These are phyloP conservation scores for Corchorus olitorius DNA, from an alignment of 345 rosid species.

Conservation along the genomic window DNA sequence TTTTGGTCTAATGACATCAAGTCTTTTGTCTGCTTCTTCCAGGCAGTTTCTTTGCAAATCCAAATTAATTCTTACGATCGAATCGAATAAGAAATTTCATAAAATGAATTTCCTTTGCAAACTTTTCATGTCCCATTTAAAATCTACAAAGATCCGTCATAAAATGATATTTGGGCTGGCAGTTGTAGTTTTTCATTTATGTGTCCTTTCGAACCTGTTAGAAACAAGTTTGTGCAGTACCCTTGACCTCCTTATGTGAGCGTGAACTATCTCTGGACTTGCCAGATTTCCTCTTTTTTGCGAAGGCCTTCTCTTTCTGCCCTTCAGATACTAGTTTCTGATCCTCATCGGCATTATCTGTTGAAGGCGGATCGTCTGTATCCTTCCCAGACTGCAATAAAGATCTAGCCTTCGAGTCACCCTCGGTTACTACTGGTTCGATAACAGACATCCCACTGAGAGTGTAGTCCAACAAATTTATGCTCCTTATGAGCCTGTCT, in stretches of 20 bases:
- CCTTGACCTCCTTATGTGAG: slow-evolving; percentile 63
- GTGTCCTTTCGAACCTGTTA: too few relatives aligned
- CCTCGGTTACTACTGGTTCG: slow-evolving; percentile 47
- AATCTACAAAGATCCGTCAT: too few relatives aligned
- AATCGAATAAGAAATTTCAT: too few relatives aligned
- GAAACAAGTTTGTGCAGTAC: slow-evolving; percentile 18
- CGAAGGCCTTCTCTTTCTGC: slow-evolving; percentile 31
- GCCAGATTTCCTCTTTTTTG: slow-evolving; percentile 64
- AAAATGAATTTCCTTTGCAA: too few relatives aligned
- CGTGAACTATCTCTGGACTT: slow-evolving; percentile 47
- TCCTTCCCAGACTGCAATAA: slow-evolving; percentile 13
- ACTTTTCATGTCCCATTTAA: too few relatives aligned
- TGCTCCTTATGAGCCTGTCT: slow-evolving; percentile 86
- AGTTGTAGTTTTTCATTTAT: too few relatives aligned
- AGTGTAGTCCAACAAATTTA: slow-evolving; percentile 82
- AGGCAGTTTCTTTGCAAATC: too few relatives aligned
- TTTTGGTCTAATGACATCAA: too few relatives aligned
- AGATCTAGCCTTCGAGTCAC: slow-evolving; percentile 18
- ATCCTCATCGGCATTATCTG: slow-evolving; percentile 21
- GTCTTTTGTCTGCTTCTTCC: too few relatives aligned
- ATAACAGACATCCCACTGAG: slow-evolving; percentile 82
- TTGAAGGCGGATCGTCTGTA: not conserved
- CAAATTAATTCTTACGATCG: too few relatives aligned
- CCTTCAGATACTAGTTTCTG: slow-evolving; percentile 21
- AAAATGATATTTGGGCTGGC: too few relatives aligned